phyloP scores from a whole-genome alignment of 305 asterid genomes.

The Fraxinus nigra region DNA sequence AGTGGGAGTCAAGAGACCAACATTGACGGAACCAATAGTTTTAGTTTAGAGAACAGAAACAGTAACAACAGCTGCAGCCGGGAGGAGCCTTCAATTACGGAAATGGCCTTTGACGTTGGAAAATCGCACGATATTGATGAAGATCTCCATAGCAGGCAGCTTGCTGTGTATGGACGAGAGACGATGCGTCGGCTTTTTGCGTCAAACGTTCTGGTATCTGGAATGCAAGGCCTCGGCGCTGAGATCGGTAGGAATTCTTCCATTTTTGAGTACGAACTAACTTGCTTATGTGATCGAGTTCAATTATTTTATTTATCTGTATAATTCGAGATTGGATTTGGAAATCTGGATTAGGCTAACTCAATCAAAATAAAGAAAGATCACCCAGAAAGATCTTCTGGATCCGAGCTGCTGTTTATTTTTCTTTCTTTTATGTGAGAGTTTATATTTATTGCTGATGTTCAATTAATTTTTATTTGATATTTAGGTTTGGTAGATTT shows the following conservation, averaged over 20 bases:
- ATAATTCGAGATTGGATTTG: not conserved
- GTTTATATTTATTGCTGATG: constrained; percentile 1
- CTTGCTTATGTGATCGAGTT: constrained; percentile 4
- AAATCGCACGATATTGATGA: constrained; percentile 82
- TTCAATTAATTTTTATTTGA: constrained; percentile 9
- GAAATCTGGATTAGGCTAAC: not conserved
- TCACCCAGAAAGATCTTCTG: not conserved
- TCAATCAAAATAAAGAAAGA: not conserved
- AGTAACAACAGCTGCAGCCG: constrained; percentile 35
- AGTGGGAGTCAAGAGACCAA: constrained; percentile 25
- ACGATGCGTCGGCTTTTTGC: constrained; percentile 91
- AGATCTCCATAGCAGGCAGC: constrained; percentile 98
- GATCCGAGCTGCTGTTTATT: not conserved
- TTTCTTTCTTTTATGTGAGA: constrained; percentile 1
- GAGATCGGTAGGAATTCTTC: constrained; percentile 67
- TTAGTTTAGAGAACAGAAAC: constrained; percentile 36
- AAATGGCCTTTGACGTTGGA: constrained; percentile 90
- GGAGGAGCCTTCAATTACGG: constrained; percentile 45
- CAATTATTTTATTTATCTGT: not conserved
- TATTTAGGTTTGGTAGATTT: not conserved
- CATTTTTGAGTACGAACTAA: not conserved
- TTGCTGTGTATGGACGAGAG: constrained; percentile 97
- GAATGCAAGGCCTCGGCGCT: constrained; percentile 97
- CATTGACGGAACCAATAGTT: constrained; percentile 25
- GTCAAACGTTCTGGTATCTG: constrained; percentile 83